Conservation (phyloP, 306 rosid species). For the Luffa acutangula region DNA sequence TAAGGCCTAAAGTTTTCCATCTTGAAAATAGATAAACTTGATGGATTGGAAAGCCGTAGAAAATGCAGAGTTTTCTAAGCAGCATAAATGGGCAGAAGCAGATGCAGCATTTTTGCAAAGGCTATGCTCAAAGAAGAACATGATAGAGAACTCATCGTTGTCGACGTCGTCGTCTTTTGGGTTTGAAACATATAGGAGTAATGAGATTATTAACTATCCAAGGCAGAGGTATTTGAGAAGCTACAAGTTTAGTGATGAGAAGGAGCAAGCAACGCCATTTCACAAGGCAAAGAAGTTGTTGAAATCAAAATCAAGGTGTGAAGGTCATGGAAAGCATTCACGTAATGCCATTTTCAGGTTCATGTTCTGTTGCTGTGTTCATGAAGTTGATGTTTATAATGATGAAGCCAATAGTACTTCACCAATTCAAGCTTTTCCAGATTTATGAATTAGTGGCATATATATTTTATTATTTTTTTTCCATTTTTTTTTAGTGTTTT, state of each 20-base stretch:
- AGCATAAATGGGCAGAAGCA: not conserved
- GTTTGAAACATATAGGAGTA: not conserved
- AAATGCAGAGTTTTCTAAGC: not conserved
- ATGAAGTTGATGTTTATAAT: too few species aligned
- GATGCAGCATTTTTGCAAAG: not conserved
- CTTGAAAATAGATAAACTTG: too few species aligned
- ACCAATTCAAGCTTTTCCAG: too few species aligned
- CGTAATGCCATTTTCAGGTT: not conserved
- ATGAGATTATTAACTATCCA: not conserved
- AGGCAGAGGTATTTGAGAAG: slow-evolving; percentile 7
- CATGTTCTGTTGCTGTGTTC: not conserved
- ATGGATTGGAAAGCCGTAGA: not conserved
- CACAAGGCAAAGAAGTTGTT: not conserved
- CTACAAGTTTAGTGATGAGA: not conserved
- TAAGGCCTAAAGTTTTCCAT: too few species aligned
- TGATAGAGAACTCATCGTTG: not conserved
- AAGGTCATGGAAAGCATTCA: not conserved
- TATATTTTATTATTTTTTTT: too few species aligned
- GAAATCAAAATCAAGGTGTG: not conserved
- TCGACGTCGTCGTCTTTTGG: not conserved
- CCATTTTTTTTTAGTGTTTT: too few species aligned
- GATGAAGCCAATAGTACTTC: not conserved
- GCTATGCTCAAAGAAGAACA: not conserved
- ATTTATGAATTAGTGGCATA: too few species aligned
- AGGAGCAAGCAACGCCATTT: not conserved